These are phyloP conservation scores for Pilatotrama ljubarskyi DNA, from an alignment of 768 basidiomycete genomes.

Conservation along the genomic window DNA sequence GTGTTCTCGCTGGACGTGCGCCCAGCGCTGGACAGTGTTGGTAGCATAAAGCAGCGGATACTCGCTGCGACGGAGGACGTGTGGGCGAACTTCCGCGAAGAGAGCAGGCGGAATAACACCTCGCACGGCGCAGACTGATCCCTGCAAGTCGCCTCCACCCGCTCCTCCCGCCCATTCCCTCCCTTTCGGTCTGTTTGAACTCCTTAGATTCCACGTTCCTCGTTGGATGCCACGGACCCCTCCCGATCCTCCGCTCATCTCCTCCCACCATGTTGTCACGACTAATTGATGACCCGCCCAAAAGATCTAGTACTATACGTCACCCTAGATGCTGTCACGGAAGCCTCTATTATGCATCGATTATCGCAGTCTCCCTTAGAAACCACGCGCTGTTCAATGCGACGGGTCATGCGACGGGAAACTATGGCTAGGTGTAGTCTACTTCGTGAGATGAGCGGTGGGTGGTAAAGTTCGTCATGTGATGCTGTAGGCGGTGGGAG, in stretches of 20 bases:
- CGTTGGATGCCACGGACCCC: not conserved
- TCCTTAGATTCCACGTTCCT: not conserved
- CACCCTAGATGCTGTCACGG: constrained; percentile 2
- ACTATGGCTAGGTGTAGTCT: constrained; percentile 10
- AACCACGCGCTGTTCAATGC: not conserved
- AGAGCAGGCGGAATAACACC: constrained; percentile 15
- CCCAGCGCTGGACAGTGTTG: constrained; percentile 86
- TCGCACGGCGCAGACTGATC: constrained; percentile 11
- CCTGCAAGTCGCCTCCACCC: not conserved
- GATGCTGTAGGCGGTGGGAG: not conserved
- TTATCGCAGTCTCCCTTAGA: constrained; percentile 5
- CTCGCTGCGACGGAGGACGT: constrained; percentile 65
- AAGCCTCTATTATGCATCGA: constrained; percentile 20
- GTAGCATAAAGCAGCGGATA: constrained; percentile 69
- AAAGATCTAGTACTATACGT: constrained; percentile 3
- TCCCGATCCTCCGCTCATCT: not conserved
- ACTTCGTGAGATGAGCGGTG: constrained; percentile 13
- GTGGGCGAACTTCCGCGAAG: constrained; percentile 48
- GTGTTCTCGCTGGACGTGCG: constrained; percentile 96
- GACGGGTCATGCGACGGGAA: not conserved
- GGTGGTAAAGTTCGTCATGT: constrained; percentile 3
- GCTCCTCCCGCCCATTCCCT: not conserved
- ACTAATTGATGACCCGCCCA: not conserved
- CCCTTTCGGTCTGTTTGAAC: no score
- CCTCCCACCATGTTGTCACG: not conserved